phyloP scores from a whole-genome alignment of 371 early-diverging fungal genomes.

The Saksenaea vasiformis region DNA sequence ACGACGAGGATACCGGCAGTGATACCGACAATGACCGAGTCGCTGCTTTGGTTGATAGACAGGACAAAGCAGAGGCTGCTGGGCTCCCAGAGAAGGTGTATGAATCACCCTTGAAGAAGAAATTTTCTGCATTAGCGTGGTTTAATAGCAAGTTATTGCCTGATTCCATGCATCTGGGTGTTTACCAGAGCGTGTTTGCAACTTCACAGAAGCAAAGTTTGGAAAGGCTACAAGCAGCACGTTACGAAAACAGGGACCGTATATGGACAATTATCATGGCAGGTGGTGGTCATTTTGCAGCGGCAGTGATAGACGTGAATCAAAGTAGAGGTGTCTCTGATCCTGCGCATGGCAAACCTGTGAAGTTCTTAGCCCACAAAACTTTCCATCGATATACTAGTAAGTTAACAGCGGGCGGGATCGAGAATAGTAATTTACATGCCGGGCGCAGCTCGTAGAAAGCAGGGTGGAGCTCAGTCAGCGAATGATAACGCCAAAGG shows the following conservation, averaged over 20 bases:
- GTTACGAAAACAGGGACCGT: slow-evolving; percentile 28
- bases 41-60: slow-evolving; percentile 40
- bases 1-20: slow-evolving; percentile 24
- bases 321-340: slow-evolving; percentile 40
- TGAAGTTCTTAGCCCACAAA: slow-evolving; percentile 70
- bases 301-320: slow-evolving; percentile 77
- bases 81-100: slow-evolving; percentile 20
- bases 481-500: slow-evolving; percentile 82
- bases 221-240: slow-evolving; percentile 14
- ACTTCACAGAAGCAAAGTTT: slow-evolving; percentile 4
- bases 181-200: slow-evolving; percentile 59
- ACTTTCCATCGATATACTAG: slow-evolving; percentile 94
- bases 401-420: slow-evolving; percentile 14
- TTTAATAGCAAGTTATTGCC: slow-evolving; percentile 34
- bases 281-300: slow-evolving; percentile 92
- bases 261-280: slow-evolving; percentile 82
- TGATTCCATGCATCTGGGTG: slow-evolving; percentile 47
- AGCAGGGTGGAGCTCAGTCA: slow-evolving; percentile 94
- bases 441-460: slow-evolving; percentile 69
- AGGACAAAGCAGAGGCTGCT: slow-evolving; percentile 31
- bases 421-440: not conserved
- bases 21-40: slow-evolving; percentile 24
- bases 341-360: slow-evolving; percentile 23
- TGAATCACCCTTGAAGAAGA: slow-evolving; percentile 26
- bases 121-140: slow-evolving; percentile 50